Base-by-base conservation (phyloP, 2,329 filamentous ascomycete species). In the Aspergillus brasiliensis region DNA sequence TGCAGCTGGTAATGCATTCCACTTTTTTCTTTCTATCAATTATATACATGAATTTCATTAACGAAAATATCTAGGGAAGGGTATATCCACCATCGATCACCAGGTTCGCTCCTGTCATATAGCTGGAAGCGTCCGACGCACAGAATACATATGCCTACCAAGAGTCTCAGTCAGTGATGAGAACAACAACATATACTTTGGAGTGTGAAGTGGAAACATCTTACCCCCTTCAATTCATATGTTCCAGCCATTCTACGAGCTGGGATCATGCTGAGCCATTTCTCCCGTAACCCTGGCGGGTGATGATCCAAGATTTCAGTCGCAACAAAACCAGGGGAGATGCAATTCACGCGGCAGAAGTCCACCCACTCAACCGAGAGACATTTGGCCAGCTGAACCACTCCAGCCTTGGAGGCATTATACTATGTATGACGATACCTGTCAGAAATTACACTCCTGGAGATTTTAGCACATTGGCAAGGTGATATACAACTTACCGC, bases 11-110 rank as follows among this genome's bases (percentile, higher is more conserved):
- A n/a, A n/a, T n/a, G n/a, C n/a, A n/a, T n/a, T n/a, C n/a, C n/a
- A n/a, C n/a, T n/a, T n/a, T n/a, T n/a, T n/a, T n/a, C n/a, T n/a
- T n/a, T 25, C 25, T 25, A 25, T 25, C 25, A 25, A 25, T 25
- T 25, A 6, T 25, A 25, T 5, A 25, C 25, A 25, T 25, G 25
- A 6, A 25, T 6, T 38, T 13, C 46, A 74, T 21, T n/a, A n/a
- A n/a, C n/a, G n/a, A n/a, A n/a, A n/a, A n/a, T n/a, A n/a, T n/a
- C n/a, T n/a, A n/a, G n/a, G 69, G 71, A 7, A 73, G 54, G 5
- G 77, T 80, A 60, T 82, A 82, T 2, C 80, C 79, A 23, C 80
- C 80, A 58, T 82, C 81, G 56, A 82, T 77, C 23, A 82, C 68
- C 15, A 82, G 64, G 56, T 82, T 76, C 2, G 79, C 74, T 28